A percentile compares a stretch with the other conserved stretches of the same genome.
Conservation (phyloP, 441 rosid genomes). For the Erodium chrysanthum region DNA sequence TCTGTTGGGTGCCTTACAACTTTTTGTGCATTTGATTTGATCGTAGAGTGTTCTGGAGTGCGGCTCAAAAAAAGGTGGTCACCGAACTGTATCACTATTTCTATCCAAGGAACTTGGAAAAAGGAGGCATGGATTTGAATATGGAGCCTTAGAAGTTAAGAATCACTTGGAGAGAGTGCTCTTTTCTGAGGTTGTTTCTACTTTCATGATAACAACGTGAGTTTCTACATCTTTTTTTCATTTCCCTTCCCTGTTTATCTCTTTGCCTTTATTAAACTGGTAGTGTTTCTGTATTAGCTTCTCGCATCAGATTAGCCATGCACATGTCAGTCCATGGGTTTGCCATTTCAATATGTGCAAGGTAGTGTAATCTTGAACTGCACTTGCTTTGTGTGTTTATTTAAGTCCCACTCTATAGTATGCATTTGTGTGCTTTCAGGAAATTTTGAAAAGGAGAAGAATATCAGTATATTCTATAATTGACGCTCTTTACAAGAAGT, state of each 20-base stretch:
- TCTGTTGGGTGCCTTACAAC: slow-evolving; percentile 16
- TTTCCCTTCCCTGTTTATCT: not conserved
- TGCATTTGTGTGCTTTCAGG: slow-evolving; percentile 35
- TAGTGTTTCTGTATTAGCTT: slow-evolving; percentile 38
- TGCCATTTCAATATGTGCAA: slow-evolving; percentile 72
- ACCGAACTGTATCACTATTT: slow-evolving; percentile 59
- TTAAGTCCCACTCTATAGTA: slow-evolving; percentile 21
- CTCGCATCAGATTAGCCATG: slow-evolving; percentile 36
- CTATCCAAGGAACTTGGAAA: slow-evolving; percentile 68
- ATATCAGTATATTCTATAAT: slow-evolving; percentile 41
- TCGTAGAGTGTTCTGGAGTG: slow-evolving; percentile 83
- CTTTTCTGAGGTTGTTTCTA: slow-evolving; percentile 71
- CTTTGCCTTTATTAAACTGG: slow-evolving; percentile 9
- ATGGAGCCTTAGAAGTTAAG: slow-evolving; percentile 73
- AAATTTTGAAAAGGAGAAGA: slow-evolving; percentile 43
- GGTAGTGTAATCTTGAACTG: slow-evolving; percentile 32
- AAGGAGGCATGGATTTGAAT: slow-evolving; percentile 70
- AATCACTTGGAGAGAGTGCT: slow-evolving; percentile 60
- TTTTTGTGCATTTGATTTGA: slow-evolving; percentile 21
- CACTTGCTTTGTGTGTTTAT: slow-evolving; percentile 8
- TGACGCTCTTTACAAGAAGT: slow-evolving; percentile 39
- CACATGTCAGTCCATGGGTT: slow-evolving; percentile 60
- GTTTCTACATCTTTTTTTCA: slow-evolving; percentile 21
- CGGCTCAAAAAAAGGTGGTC: slow-evolving; percentile 52
- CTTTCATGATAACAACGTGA: slow-evolving; percentile 67